These are phyloP conservation scores for Plasmodium billcollinsi DNA, from an alignment of 169 alveolate genomes.

Conservation along the genomic window DNA sequence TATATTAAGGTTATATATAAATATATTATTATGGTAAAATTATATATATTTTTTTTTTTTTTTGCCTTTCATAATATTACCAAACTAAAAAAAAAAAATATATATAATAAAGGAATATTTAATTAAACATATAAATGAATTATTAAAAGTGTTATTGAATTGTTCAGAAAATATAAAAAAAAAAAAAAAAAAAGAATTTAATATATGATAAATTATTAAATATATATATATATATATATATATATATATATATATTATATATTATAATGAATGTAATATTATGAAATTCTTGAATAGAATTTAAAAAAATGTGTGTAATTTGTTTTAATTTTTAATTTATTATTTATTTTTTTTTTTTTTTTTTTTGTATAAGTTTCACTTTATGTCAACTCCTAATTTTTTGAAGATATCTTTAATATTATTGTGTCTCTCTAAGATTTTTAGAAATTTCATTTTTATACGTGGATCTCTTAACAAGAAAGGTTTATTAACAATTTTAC, in stretches of 20 bases:
- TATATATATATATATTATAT: not conserved
- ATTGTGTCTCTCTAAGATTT: constrained; percentile 71
- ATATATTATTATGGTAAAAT: too few relatives aligned
- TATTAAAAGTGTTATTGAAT: not conserved
- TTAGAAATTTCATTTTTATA: constrained; percentile 76
- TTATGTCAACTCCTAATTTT: constrained; percentile 72
- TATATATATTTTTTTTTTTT: too few relatives aligned
- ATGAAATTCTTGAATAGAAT: not conserved
- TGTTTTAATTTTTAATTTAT: not conserved
- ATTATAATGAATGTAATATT: not conserved
- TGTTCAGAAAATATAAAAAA: not conserved
- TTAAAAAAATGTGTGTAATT: not conserved
- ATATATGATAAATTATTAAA: not conserved
- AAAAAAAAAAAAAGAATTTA: not conserved
- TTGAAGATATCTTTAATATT: constrained; percentile 74
- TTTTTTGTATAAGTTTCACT: constrained; percentile 1
- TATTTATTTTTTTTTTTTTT: not conserved
- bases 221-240: not conserved
- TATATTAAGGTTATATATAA: not conserved
- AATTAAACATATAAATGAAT: not conserved
- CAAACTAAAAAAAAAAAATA: too few relatives aligned
- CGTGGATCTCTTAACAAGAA: constrained; percentile 66
- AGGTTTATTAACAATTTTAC: constrained; percentile 76
- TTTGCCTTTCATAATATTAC: too few relatives aligned
- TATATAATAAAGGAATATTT: not conserved